These are phyloP conservation scores for Solanum etuberosum DNA, from an alignment of 257 asterid genomes.

Conservation along the genomic window DNA sequence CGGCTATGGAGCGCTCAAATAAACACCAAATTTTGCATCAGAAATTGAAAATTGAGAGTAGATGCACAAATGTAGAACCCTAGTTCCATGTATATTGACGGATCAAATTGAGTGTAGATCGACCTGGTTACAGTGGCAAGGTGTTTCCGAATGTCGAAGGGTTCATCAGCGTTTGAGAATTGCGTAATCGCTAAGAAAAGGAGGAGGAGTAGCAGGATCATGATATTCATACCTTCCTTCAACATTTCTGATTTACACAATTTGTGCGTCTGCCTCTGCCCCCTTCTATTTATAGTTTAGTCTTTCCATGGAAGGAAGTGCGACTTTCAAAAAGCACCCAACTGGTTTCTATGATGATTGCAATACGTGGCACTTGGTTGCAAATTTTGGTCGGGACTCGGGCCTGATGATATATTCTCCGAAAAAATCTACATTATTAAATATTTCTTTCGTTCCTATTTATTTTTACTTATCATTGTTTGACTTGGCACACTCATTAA, in stretches of 20 bases:
- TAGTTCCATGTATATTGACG: neutral
- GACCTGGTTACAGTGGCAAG: conserved; percentile 74
- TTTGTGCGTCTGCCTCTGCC: neutral
- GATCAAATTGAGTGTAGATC: neutral
- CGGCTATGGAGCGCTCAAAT: neutral
- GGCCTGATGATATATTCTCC: neutral
- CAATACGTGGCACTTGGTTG: neutral
- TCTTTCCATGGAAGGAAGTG: neutral
- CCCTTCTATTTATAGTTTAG: neutral
- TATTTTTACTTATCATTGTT: too few species aligned
- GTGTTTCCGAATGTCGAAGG: conserved; percentile 76
- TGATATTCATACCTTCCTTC: conserved; percentile 18
- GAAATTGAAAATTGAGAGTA: neutral
- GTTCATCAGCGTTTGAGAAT: conserved; percentile 19
- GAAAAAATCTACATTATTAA: neutral
- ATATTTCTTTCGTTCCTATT: neutral
- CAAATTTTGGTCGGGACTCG: neutral
- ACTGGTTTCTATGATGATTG: neutral
- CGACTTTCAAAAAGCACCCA: neutral
- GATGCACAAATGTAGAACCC: neutral
- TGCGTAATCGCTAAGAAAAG: neutral
- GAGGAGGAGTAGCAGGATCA: neutral
- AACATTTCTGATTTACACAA: neutral
- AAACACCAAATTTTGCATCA: neutral
- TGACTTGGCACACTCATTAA: too few species aligned